Evolutionary conservation across 306 rosid genomes (phyloP).

Genomic region (Quercus variabilis): DNA sequence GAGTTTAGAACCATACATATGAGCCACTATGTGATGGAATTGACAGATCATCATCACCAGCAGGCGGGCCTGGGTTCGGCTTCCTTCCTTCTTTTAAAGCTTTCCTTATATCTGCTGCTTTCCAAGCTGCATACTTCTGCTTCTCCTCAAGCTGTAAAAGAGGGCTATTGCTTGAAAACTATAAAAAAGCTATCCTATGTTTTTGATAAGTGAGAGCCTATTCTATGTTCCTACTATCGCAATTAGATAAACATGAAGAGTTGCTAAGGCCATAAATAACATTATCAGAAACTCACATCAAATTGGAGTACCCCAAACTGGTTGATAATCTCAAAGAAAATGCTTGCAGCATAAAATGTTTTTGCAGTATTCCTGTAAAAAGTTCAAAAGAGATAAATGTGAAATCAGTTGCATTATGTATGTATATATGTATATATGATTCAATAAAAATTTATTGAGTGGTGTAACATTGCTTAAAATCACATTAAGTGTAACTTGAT

Average conservation of each 20-base stretch:
- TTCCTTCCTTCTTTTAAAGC: constrained; percentile 96
- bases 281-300: constrained; percentile 62
- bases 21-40: constrained; percentile 44
- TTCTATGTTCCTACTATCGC: not conserved
- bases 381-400: constrained; percentile 13
- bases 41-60: constrained; percentile 83
- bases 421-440: not conserved
- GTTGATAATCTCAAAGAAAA: constrained; percentile 88
- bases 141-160: constrained; percentile 90
- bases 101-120: constrained; percentile 99
- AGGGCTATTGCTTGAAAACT: constrained; percentile 18
- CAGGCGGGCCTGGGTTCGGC: constrained; percentile 87
- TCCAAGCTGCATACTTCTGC: constrained; percentile 97
- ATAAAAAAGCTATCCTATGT: not conserved
- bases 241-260: not conserved
- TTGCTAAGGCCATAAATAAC: not conserved
- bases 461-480: too few species aligned
- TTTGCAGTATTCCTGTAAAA: constrained; percentile 88
- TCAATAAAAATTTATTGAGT: too few species aligned
- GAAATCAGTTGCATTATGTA: not conserved
- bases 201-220: not conserved
- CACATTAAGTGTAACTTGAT: too few species aligned
- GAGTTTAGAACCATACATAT: constrained; percentile 54
- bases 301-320: constrained; percentile 86
- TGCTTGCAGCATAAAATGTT: constrained; percentile 99